Conservation (phyloP, 371 early-diverging fungal genomes). For the Chytridiales sp. region DNA sequence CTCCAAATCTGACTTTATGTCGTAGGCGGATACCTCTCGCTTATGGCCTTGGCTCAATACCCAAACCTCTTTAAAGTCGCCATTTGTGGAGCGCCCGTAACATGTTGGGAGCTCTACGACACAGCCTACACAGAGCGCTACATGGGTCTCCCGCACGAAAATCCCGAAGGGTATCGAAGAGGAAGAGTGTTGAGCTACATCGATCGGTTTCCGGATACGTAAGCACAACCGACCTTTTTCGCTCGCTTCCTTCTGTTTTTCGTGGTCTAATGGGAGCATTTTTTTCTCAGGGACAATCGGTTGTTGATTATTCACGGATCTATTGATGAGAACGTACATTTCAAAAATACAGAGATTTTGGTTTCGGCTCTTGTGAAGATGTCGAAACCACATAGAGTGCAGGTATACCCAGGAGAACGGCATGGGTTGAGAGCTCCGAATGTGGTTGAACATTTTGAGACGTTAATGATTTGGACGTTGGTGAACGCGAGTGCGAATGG, state of each 20-base stretch:
- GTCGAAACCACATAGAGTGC: slow-evolving; percentile 63
- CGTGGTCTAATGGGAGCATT: not conserved
- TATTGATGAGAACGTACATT: slow-evolving; percentile 84
- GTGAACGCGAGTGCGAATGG: slow-evolving; percentile 39
- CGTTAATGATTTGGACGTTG: slow-evolving; percentile 70
- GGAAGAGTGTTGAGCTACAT: slow-evolving; percentile 58
- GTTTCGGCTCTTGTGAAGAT: slow-evolving; percentile 57
- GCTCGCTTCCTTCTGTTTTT: not conserved
- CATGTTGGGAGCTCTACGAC: slow-evolving; percentile 57
- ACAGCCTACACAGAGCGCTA: slow-evolving; percentile 80
- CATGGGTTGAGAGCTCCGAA: slow-evolving; percentile 72
- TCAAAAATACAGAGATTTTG: slow-evolving; percentile 62
- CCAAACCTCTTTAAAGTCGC: slow-evolving; percentile 66
- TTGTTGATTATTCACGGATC: slow-evolving; percentile 74
- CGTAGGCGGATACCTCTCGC: slow-evolving; percentile 70
- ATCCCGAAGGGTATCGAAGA: slow-evolving; percentile 51
- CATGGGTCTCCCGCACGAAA: slow-evolving; percentile 61
- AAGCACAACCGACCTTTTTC: slow-evolving; percentile 21
- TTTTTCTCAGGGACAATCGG: slow-evolving; percentile 53
- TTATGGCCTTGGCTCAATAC: slow-evolving; percentile 67
- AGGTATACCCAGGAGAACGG: slow-evolving; percentile 71
- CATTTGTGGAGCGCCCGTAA: slow-evolving; percentile 79
- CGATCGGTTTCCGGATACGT: slow-evolving; percentile 64
- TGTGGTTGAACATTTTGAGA: slow-evolving; percentile 75
- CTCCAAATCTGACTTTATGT: slow-evolving; percentile 34